These are phyloP conservation scores for Ichthyophthirius multifiliis DNA, from an alignment of 169 alveolate genomes.

Conservation along the genomic window DNA sequence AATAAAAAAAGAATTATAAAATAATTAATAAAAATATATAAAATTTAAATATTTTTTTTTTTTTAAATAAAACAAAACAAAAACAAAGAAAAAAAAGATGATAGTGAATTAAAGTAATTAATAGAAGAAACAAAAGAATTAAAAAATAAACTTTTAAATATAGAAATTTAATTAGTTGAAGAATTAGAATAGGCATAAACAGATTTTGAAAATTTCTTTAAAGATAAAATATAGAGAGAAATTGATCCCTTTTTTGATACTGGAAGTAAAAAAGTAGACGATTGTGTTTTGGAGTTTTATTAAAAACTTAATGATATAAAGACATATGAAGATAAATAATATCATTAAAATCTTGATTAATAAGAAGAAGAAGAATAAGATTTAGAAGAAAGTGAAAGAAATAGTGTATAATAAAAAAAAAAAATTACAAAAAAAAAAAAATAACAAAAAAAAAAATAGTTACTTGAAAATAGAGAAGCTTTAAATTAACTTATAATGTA, in stretches of 20 bases:
- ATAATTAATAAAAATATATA: too few species aligned
- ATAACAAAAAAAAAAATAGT: background rate
- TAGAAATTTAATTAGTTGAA: conserved; percentile 55
- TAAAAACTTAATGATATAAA: conserved; percentile 17
- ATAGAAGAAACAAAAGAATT: conserved; percentile 27
- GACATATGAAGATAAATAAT: conserved; percentile 17
- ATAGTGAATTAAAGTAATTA: conserved; percentile 25
- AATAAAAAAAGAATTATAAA: too few species aligned
- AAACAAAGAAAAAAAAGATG: too few species aligned
- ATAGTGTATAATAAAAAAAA: conserved; percentile 3
- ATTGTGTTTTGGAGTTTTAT: conserved; percentile 29
- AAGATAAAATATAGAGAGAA: too few species aligned
- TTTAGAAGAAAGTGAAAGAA: conserved; percentile 34
- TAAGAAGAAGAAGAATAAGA: conserved; percentile 23
- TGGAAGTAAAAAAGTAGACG: conserved; percentile 38
- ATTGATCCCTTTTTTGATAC: background rate
- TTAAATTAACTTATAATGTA: conserved; percentile 11
- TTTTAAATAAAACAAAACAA: too few species aligned
- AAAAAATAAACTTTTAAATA: conserved; percentile 56
- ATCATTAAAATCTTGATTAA: background rate
- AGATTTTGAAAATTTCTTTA: conserved; percentile 51
- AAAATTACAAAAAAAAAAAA: background rate
- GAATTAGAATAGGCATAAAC: conserved; percentile 35
- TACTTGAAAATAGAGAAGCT: conserved; percentile 36
- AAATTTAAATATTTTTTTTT: too few species aligned